Percentiles rank a stretch among this genome's conserved stretches.
Conservation (phyloP, 2,329 filamentous ascomycete species). For the Stagonosporopsis vannaccii region DNA sequence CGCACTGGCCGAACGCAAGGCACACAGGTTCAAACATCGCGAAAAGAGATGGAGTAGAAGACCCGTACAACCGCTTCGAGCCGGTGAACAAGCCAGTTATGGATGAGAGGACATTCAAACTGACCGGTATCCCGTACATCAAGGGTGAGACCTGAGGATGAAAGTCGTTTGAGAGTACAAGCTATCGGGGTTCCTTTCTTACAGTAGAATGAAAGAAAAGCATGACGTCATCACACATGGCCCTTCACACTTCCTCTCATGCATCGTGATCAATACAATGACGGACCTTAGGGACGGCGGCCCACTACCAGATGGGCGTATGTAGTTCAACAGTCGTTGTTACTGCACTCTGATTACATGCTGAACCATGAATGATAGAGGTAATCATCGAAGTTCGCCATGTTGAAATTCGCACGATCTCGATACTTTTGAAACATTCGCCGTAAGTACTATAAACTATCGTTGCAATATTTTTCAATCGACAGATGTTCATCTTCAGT, state of each 20-base stretch:
- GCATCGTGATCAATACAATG: not conserved
- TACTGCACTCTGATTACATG: no score
- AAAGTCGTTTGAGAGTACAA: not conserved
- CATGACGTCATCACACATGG: not conserved
- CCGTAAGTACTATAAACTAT: no score
- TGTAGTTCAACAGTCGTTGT: no score
- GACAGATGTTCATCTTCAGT: no score
- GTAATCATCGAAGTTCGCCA: no score
- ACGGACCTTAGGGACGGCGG: not conserved
- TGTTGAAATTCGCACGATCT: no score
- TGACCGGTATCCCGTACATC: constrained; percentile 60
- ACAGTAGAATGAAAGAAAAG: not conserved
- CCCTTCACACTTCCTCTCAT: not conserved
- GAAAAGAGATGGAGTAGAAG: constrained; percentile 40
- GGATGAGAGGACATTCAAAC: constrained; percentile 53
- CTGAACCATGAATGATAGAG: no score
- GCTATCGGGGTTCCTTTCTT: not conserved
- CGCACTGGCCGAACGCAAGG: constrained; percentile 47
- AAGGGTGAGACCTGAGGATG: constrained; percentile 12
- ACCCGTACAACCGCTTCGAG: constrained; percentile 47
- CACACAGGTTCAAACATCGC: constrained; percentile 44
- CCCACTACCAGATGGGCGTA: constrained; percentile 1
- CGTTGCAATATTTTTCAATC: no score
- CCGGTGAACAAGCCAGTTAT: constrained; percentile 53
- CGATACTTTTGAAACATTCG: no score